Evolutionary conservation across 169 alveolate species (phyloP), one percentile per base, ranked within the genome.

Genomic region (Eimeria praecox): DNA sequence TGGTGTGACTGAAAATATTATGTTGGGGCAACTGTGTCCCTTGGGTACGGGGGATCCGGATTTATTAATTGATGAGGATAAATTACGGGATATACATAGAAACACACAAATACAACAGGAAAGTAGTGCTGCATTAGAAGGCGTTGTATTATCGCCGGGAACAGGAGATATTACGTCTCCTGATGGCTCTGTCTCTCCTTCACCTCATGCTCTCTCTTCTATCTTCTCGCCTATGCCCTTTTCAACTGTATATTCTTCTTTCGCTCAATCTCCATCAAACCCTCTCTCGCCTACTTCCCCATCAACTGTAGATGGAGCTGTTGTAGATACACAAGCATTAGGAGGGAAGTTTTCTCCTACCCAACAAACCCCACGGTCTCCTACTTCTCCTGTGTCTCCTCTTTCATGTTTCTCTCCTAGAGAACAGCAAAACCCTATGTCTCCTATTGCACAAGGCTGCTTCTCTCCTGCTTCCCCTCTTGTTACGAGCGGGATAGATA

Each of bases 1-100:
- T 88, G 99, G 99, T n/a, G 99, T 99, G 24, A 98, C 99, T n/a
- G 99, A 99, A 96, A 99, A 99, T 97, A 98, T 99, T 64, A 98
- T 99, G 99, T 96, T 99, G 78, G 99, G 99, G 6, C 99, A 99
- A 94, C 97, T 99, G 30, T 98, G 99, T 52, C 99, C 98, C 54
- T 95, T 98, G 78, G 99, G 99, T 16, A 99, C 99, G 52, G 99
- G 99, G 16, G 98, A 98, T 69, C 98, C 98, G 85, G 99, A 99
- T 96, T 96, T 99, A 59, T 91, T 99, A 95, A 98, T 98, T 33
- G 99, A 99, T 96, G 98, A 98, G 56, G 99, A 98, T 69, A 98
- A 97, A 91, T 97, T 99, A 49, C 97, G 97, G 62, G 99, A 98
- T 94, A 99, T 99, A 44, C 97, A 97, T 90, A 98, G 98, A 38